Percentiles rank a stretch among this genome's conserved stretches.
Evolutionary conservation across 768 basidiomycete species (phyloP).

Genomic region (Lactifluus volemus): DNA sequence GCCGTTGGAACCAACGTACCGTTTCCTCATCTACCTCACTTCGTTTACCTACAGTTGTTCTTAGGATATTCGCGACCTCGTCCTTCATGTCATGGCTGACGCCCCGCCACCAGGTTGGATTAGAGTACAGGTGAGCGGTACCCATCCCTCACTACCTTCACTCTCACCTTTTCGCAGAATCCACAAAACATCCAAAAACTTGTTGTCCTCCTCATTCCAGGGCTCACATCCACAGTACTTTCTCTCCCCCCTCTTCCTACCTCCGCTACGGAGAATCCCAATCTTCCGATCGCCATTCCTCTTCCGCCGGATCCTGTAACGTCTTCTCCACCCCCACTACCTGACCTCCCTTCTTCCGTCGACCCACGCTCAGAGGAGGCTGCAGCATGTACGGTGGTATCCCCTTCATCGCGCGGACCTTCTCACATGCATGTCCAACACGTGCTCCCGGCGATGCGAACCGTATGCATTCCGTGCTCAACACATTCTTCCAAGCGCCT

Average conservation of each 20-base stretch:
- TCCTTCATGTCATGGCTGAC: conserved; percentile 74
- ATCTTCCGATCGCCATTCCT: conserved; percentile 42
- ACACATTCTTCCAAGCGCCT: conserved; percentile 74
- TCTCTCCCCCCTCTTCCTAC: conserved; percentile 64
- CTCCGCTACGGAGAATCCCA: conserved; percentile 49
- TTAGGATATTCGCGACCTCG: conserved; percentile 84
- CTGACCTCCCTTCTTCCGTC: conserved; percentile 19
- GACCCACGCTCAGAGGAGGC: conserved; percentile 18
- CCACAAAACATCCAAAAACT: conserved; percentile 65
- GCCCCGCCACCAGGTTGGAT: conserved; percentile 85
- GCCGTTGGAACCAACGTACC: conserved; percentile 77
- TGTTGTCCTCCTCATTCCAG: conserved; percentile 77
- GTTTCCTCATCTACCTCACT: not conserved
- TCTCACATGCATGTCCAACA: conserved; percentile 91
- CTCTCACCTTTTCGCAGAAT: conserved; percentile 43
- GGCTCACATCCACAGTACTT: conserved; percentile 68
- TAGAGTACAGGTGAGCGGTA: conserved; percentile 55
- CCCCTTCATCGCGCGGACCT: conserved; percentile 67
- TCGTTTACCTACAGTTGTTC: not conserved
- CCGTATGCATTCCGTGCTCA: conserved; percentile 78
- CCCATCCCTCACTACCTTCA: not conserved
- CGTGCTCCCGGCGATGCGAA: conserved; percentile 84
- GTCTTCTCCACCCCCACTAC: not conserved
- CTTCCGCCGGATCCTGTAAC: conserved; percentile 31
- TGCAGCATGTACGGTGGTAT: conserved; percentile 27